A percentile compares a stretch with the other conserved stretches of the same genome.
Conservation (phyloP, 208 protist genomes). For the Novymonas esmeraldas region DNA sequence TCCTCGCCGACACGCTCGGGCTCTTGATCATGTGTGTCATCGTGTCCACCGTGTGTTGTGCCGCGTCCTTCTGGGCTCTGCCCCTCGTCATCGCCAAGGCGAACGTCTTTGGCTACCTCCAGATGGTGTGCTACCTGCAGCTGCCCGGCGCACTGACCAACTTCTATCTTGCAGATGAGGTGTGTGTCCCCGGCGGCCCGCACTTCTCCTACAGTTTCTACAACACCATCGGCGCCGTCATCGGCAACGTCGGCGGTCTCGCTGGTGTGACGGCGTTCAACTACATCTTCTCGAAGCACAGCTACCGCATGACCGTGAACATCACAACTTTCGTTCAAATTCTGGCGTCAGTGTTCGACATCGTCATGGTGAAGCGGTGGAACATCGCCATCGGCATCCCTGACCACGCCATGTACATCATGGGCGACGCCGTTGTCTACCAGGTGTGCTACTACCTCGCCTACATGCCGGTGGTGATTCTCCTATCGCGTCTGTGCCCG, state of each 20-base stretch:
- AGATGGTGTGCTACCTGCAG: slow-evolving; percentile 41
- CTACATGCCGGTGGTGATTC: slow-evolving; percentile 70
- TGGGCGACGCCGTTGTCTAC: slow-evolving; percentile 61
- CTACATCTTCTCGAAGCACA: slow-evolving; percentile 58
- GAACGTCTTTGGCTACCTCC: slow-evolving; percentile 54
- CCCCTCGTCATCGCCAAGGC: slow-evolving; percentile 52
- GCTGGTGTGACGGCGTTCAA: slow-evolving; percentile 47
- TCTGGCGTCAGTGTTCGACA: slow-evolving; percentile 51
- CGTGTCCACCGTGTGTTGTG: slow-evolving; percentile 35
- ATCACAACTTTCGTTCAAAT: slow-evolving; percentile 37
- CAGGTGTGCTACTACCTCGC: slow-evolving; percentile 55
- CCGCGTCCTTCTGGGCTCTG: slow-evolving; percentile 45
- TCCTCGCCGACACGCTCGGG: slow-evolving; percentile 30
- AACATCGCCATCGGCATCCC: slow-evolving; percentile 49
- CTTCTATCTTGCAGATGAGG: slow-evolving; percentile 45
- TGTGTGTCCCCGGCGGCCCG: slow-evolving; percentile 53
- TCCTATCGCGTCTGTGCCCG: slow-evolving; percentile 78
- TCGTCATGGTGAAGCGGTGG: slow-evolving; percentile 58
- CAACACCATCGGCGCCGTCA: slow-evolving; percentile 44
- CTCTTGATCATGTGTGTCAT: slow-evolving; percentile 30
- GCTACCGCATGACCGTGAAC: slow-evolving; percentile 50
- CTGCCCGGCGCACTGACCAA: slow-evolving; percentile 38
- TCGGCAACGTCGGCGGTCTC: slow-evolving; percentile 38
- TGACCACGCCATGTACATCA: slow-evolving; percentile 67
- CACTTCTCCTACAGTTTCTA: slow-evolving; percentile 65